Conservation (phyloP, 306 rosid genomes). For the Ochetophila trinervis region DNA sequence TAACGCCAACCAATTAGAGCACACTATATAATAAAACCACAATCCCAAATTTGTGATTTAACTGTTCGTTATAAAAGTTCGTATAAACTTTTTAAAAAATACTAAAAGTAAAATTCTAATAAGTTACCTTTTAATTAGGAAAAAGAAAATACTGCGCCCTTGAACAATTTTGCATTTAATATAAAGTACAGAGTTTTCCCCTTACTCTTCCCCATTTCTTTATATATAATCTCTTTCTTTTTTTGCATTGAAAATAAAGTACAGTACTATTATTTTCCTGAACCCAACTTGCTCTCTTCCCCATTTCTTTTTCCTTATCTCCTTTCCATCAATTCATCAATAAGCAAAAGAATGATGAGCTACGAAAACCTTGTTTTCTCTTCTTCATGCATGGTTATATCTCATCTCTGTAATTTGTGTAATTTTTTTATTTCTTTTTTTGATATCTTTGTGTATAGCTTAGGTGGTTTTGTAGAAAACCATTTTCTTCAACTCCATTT, state of each 20-base stretch:
- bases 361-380: background rate
- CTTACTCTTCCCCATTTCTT: background rate
- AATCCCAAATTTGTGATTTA: background rate
- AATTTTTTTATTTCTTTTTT: constrained; percentile 1
- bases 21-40: background rate
- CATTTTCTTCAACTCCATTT: constrained; percentile 13
- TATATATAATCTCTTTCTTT: background rate
- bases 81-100: background rate
- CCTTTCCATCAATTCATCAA: too few relatives aligned
- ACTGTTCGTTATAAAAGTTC: background rate
- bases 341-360: constrained; percentile 1
- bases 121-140: background rate
- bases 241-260: background rate
- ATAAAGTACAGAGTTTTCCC: background rate
- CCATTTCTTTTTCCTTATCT: background rate
- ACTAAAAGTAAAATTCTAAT: background rate
- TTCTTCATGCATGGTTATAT: too few relatives aligned
- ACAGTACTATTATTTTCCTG: too few relatives aligned
- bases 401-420: too few relatives aligned
- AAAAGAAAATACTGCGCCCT: background rate
- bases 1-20: background rate
- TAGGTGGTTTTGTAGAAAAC: constrained; percentile 2
- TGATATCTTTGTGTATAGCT: too few relatives aligned
- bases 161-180: background rate
- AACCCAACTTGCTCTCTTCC: background rate